Base-by-base conservation (phyloP, 345 rosid species). In the Dipteronia dyeriana region DNA sequence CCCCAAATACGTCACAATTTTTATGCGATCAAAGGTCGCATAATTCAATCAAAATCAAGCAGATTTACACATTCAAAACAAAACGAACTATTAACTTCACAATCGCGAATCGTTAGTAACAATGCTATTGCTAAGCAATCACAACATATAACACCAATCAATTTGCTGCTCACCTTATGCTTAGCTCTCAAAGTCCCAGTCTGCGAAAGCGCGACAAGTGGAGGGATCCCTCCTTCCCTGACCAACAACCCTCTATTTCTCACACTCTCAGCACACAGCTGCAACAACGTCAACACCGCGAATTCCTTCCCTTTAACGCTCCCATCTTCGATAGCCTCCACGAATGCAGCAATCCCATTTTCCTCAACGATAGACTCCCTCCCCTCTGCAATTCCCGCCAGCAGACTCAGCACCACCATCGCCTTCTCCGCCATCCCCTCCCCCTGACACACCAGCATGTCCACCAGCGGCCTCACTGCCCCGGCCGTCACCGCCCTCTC, bases 151-250 rank as follows among this genome's bases (percentile, higher is more conserved):
- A 34, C 38, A 34, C 38, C 38, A 34, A 34, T 4, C 38, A 34
- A 41, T 41, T 41, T 41, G 67, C 20, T 0, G 66, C 9, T 8
- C 53, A 94, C 98, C 98, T 90, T 94, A 66, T 90, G 91, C 84
- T 91, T 94, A 17, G 98, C 94, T 63, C 88, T 88, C 66, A 86
- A 80, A 49, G 88, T 86, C 38, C 95, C 94, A 4, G 87, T 89
- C 85, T 96, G 99, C 2, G 98, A 96, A 34, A 92, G 91, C 0
- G 95, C 97, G 22, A 89, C 99, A 31, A 96, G 95, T 2, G 98
- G 99, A 79, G 99, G 98, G 81, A 96, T 96, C 25, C 95, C 99
- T 4, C 99, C 99, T 91, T 96, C 99, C 68, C 97, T 87, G 6
- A 94, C 98, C 66, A 96, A 94, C 88, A 96, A 82, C 5, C 97